These are phyloP conservation scores for Earliella scabrosa DNA, from an alignment of 1,284 basidiomycete genomes.

Conservation along the genomic window DNA sequence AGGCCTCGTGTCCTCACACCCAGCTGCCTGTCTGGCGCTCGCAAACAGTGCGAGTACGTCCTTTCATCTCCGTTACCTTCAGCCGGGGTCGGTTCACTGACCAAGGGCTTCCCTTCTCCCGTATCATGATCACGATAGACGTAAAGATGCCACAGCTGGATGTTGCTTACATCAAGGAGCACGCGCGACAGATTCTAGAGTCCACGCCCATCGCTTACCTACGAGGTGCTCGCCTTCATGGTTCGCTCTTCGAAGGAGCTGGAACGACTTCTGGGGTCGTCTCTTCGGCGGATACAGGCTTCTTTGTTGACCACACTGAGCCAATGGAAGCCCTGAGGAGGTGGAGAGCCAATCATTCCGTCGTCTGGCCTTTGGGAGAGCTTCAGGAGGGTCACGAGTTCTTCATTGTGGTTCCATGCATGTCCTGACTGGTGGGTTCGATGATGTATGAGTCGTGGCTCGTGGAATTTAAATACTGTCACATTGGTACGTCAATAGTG, in stretches of 20 bases:
- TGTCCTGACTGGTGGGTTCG: no score
- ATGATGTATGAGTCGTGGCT: no score
- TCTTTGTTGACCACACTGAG: conserved; percentile 12
- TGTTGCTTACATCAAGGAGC: conserved; percentile 2
- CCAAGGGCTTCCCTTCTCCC: no score
- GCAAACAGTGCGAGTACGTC: conserved; percentile 8
- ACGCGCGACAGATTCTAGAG: background rate
- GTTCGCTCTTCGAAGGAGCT: conserved; percentile 4
- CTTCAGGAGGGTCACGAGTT: conserved; percentile 9
- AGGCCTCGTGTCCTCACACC: conserved; percentile 12
- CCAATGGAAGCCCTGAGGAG: background rate
- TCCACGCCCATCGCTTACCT: conserved; percentile 5
- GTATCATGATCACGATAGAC: no score
- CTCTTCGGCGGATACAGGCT: conserved; percentile 7
- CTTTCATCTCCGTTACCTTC: no score
- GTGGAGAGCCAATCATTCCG: background rate
- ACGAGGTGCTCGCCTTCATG: background rate
- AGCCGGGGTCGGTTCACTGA: no score
- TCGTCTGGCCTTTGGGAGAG: conserved; percentile 4
- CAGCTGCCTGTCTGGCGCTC: conserved; percentile 5
- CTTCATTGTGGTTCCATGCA: background rate
- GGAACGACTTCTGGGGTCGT: background rate
- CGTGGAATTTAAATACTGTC: no score
- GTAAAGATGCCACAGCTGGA: conserved; percentile 1
- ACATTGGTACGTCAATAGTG: no score